Evolutionary conservation across 2,329 filamentous ascomycete species (phyloP).

Genomic region (Xylariaceae sp.): DNA sequence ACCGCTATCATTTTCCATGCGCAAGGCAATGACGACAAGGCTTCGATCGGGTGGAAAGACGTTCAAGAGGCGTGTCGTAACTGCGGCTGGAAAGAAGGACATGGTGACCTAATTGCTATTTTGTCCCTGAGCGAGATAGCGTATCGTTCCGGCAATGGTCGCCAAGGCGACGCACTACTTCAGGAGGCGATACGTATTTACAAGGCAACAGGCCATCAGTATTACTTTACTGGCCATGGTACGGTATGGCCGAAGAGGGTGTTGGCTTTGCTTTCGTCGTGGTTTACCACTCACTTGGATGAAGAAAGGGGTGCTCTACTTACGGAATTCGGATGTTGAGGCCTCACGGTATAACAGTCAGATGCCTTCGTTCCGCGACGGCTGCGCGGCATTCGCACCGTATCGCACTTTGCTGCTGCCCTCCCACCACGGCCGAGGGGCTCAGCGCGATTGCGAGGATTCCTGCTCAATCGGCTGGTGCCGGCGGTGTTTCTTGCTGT

Average conservation of each 20-base stretch:
- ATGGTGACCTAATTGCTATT: not conserved
- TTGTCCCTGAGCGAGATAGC: not conserved
- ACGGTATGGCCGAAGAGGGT: not conserved
- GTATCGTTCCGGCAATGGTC: not conserved
- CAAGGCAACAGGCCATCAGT: not conserved
- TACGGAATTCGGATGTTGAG: no score
- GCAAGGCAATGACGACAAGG: not conserved
- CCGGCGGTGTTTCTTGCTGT: no score
- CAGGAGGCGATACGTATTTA: not conserved
- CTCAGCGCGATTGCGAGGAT: no score
- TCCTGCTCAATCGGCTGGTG: no score
- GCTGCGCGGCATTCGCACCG: no score
- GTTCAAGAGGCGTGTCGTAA: not conserved
- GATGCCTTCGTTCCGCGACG: no score
- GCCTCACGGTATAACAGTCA: no score
- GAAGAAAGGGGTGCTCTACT: not conserved
- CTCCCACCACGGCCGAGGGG: no score
- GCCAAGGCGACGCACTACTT: not conserved
- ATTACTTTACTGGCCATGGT: not conserved
- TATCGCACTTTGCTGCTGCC: no score
- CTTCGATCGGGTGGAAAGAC: not conserved
- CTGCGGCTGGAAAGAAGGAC: not conserved
- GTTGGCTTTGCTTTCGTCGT: not conserved
- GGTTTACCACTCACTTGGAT: not conserved
- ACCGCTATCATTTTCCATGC: not conserved